Percentiles rank a stretch among this genome's conserved stretches.
phyloP scores from a whole-genome alignment of 176 grass and related monocot species.

The Aegilops tauschii region DNA sequence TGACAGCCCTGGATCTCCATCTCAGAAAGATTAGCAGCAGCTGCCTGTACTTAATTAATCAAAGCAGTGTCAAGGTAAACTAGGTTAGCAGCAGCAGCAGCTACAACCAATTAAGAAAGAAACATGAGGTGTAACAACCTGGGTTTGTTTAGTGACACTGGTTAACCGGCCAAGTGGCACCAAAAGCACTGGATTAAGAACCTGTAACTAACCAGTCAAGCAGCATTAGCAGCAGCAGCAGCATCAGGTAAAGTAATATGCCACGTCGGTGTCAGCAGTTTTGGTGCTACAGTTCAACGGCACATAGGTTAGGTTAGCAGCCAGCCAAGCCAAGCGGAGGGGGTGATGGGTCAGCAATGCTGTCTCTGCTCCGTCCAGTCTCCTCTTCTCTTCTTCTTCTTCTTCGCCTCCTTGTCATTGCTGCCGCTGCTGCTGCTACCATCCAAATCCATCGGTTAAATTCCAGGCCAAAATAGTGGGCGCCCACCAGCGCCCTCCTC shows the following conservation, averaged over 20 bases:
- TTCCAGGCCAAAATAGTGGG: conserved; percentile 33
- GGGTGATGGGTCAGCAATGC: background rate
- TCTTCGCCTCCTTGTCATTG: background rate
- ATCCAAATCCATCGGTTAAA: conserved; percentile 21
- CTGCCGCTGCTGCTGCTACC: background rate
- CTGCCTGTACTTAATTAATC: background rate
- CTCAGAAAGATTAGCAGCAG: background rate
- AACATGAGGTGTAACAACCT: background rate
- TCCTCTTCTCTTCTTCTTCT: background rate
- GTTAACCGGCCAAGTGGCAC: background rate
- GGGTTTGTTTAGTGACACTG: background rate
- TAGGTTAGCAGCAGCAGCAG: background rate
- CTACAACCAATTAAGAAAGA: background rate
- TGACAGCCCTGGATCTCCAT: background rate
- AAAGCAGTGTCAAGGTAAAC: background rate
- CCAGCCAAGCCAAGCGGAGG: background rate
- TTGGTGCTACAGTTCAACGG: background rate
- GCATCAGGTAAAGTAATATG: too few species aligned
- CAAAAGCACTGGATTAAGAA: background rate
- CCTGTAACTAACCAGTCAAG: background rate
- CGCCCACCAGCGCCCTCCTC: conserved; percentile 1
- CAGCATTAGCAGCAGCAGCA: too few species aligned
- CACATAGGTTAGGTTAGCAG: background rate
- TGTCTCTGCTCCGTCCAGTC: background rate
- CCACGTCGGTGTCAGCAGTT: conserved; percentile 8